Base-by-base conservation (phyloP, 192 early-diverging fungal genomes). In the Mortierella alpina region DNA sequence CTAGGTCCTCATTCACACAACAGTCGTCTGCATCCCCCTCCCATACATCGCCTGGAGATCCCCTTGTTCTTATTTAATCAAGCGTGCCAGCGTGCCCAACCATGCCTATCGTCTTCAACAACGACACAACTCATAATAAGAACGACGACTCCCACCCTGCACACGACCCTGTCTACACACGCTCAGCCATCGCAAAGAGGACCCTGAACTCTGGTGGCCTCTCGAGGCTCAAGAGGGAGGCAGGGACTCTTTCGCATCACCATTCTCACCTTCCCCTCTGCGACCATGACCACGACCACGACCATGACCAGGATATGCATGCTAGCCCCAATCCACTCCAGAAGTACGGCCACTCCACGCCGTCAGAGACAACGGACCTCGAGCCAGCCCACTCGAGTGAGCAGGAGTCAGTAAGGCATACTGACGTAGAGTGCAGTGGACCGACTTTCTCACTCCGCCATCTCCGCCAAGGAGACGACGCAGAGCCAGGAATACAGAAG, bases 21-120 rank as follows among this genome's bases (percentile, higher is more conserved):
- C 47, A 44, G 31, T 31, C 31, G 31, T 31, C 31, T 31, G 31
- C 22, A 49, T 39, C 41, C 15, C n/a, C 17, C 59, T 44, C 14
- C 41, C 59, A 11, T 9, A 14, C 17, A 41, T 3, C 31, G 31
- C 31, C 31, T 31, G 31, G 31, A 31, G 31, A 31, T 31, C 31
- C 31, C 31, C 31, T 31, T 31, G 31, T 31, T 31, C 31, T 31
- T 31, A 31, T 31, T 31, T 31, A 31, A 31, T 31, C 31, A 31
- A 31, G 31, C 31, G 31, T 31, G 31, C 31, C 31, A 31, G 31
- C 31, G 31, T 31, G 31, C 59, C 41, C 68, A 48, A 66, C 23
- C 40, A 70, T 70, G 68, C 68, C 59, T 31, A 70, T 70, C 59
- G 49, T 70, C 68, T 41, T 70, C 45, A 50, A 63, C 68, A 61